Evolutionary conservation across 2,329 filamentous ascomycete genomes (phyloP), one percentile per base, ranked within the genome.

Genomic region (Teratosphaeria viscida): DNA sequence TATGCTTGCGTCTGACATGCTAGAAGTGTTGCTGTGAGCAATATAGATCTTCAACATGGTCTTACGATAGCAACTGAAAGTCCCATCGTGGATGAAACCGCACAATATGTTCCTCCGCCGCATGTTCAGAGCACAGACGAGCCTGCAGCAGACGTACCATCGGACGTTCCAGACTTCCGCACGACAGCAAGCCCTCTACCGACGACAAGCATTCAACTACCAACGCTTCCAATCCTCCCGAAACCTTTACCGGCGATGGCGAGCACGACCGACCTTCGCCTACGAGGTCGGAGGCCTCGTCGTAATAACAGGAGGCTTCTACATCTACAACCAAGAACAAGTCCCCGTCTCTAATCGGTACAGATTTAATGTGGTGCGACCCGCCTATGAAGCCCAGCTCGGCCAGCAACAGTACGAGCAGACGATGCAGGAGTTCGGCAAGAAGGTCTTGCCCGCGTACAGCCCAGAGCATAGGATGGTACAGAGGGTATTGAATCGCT

Each of bases 311-410:
- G 76, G 72, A 8, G 76, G 73, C 8, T 85, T 90, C 70, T 91
- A 90, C 76, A 77, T 85, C 59, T 79, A 76, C 69, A 87, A 91
- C 70, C 76, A 89, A 52, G 86, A 92, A 72, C 82, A 81, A 35
- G 88, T 92, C 14, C 88, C 88, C 1, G 78, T 90, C 6, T 87
- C 85, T 5, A 86, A 87, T 0, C 82, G 89, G 8, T 78, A 79
- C 66, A 81, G 89, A 39, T 92, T 92, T 80, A 92, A 91, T 72
- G 82, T 84, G 70, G 81, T 85, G 62, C 77, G 76, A 39, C 76
- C 83, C 6, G 77, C 78, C 26, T 72, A 78, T 5, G 84, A 89
- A 57, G 78, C 81, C 55, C 70, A 74, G 57, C 74, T 82, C 35
- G 80, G 78, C n/a, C 71, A 79, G 59, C 71, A 78, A 59, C 77